Evolutionary conservation across 192 early-diverging fungal genomes (phyloP), one percentile per base, ranked within the genome.

Genomic region (Coemansia asiatica): DNA sequence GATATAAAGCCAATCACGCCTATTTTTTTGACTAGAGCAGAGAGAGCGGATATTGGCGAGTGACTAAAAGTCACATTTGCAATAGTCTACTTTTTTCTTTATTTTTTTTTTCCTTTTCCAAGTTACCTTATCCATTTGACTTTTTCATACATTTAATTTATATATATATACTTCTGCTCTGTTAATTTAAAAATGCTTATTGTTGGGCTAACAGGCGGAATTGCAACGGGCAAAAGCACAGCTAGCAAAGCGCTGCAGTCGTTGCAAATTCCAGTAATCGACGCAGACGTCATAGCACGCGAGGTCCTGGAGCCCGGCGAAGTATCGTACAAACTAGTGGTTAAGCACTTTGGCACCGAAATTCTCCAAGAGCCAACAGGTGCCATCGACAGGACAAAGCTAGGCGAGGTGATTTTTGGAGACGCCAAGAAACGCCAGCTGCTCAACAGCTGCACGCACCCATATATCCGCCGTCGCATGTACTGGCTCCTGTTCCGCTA

Each of bases 131-230:
- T 47, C n/a, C 15, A 9, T 40, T 40, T 40, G 15, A 12, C 12
- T 47, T 47, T 47, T 13, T 19, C 12, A 47, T 47, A 13, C 4
- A 47, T 4, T n/a, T 15, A 47, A 47, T n/a, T 47, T 19, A 47
- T 47, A 6, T 12, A n/a, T 47, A 47, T 47, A 2, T 47, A 2
- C 12, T 15, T 19, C 38, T 13, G 19, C 19, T 28, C 59, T 31
- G 19, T 56, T 58, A 44, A 18, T 40, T 22, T 50, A 36, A 46
- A n/a, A 56, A 98, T 98, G 96, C 88, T 90, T 55, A 74, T 98
- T 23, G 74, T 97, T 36, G 96, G 96, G 12, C 83, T 98, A 40
- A 98, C 97, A 9, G 97, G 97, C 58, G 95, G 95, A 27, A 99
- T 99, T 54, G 92, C 94, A 27, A 88, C 90, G 12, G 91, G 91